Evolutionary conservation across 306 rosid genomes (phyloP).

Genomic region (Lithocarpus polystachyus): DNA sequence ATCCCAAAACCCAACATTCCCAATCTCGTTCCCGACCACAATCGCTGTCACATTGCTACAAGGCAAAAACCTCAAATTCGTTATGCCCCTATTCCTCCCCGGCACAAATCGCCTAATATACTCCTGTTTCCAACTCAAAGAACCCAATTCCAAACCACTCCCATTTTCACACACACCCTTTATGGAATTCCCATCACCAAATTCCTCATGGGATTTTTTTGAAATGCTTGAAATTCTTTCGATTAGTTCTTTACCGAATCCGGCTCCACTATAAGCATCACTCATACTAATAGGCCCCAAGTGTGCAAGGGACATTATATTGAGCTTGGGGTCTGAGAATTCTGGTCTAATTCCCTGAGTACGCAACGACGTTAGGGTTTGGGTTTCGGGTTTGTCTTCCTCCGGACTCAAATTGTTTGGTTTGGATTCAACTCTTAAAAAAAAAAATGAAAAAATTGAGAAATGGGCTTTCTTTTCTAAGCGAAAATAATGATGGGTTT

Average conservation of each 20-base stretch:
- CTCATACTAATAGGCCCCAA: slow-evolving; percentile 52
- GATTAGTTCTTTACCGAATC: slow-evolving; percentile 33
- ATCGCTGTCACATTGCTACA: slow-evolving; percentile 46
- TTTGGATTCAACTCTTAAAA: slow-evolving; percentile 44
- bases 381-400: slow-evolving; percentile 41
- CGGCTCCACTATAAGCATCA: slow-evolving; percentile 36
- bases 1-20: slow-evolving; percentile 81
- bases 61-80: slow-evolving; percentile 50
- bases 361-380: slow-evolving; percentile 67
- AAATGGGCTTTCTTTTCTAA: background rate
- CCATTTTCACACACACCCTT: background rate
- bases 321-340: slow-evolving; percentile 13
- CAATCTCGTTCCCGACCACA: slow-evolving; percentile 58
- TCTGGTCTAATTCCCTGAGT: slow-evolving; percentile 66
- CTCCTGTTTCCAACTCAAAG: slow-evolving; percentile 50
- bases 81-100: slow-evolving; percentile 39
- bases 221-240: slow-evolving; percentile 39
- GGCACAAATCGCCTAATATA: slow-evolving; percentile 62
- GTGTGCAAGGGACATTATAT: background rate
- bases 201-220: slow-evolving; percentile 18
- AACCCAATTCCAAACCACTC: slow-evolving; percentile 31
- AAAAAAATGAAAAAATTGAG: background rate
- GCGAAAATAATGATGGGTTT: background rate
- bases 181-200: background rate
- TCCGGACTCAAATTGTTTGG: slow-evolving; percentile 36